Percentiles rank a stretch among this genome's conserved stretches.
These are phyloP conservation scores for Mollisiaceae sp. DNA, from an alignment of 2,329 filamentous ascomycete genomes.

Conservation along the genomic window DNA sequence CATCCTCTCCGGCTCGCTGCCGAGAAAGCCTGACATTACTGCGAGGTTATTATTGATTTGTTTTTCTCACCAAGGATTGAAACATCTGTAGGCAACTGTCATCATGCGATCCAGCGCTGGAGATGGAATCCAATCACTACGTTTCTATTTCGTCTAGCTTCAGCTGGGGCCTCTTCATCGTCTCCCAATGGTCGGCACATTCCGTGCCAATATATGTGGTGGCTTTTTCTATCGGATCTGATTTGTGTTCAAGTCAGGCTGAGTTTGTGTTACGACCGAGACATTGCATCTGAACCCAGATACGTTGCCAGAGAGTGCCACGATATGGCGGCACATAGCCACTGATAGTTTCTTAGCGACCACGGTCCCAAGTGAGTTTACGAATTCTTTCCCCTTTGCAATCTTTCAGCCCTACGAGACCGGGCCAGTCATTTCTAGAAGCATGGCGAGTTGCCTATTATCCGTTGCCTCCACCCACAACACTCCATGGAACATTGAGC, in stretches of 20 bases:
- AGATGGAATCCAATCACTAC: neutral
- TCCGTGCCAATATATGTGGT: neutral
- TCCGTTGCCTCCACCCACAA: constrained; percentile 1
- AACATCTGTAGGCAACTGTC: neutral
- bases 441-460: neutral
- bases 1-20: neutral
- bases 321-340: neutral
- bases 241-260: constrained; percentile 11
- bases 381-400: too few species aligned
- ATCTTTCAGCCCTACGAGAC: constrained; percentile 1
- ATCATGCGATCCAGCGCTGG: constrained; percentile 1
- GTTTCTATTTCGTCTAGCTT: neutral
- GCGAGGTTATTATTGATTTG: neutral
- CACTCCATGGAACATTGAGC: neutral
- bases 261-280: constrained; percentile 10
- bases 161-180: neutral
- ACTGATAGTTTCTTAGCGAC: neutral
- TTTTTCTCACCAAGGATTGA: neutral
- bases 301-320: neutral
- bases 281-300: constrained; percentile 2
- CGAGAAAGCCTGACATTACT: neutral
- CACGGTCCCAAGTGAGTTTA: neutral
- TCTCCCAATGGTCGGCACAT: neutral
- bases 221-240: neutral
- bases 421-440: neutral